Base-by-base conservation (phyloP, 108 stramenopile genomes). In the Fragilaria crotonensis region DNA sequence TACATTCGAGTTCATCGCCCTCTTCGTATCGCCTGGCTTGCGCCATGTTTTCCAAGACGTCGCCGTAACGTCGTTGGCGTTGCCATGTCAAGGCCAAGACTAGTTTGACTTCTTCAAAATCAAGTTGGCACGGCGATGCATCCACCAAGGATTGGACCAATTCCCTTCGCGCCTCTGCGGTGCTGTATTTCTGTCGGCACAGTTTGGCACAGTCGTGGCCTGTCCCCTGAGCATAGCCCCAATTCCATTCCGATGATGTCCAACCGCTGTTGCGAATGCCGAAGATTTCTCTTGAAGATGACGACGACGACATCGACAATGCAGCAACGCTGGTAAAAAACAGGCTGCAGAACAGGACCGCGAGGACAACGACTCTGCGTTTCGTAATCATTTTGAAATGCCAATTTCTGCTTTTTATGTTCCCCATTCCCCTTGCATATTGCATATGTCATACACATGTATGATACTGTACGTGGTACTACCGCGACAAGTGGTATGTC, bases 161-260 rank as follows among this genome's bases (percentile, higher is more conserved):
- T 14, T 54, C 53, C 14, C 36, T 25, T 55, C 89, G 66, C 44
- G 68, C 62, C 27, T 65, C 45, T 19, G 48, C 27, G n/a, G 67
- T 61, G 7, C 48, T 31, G 66, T 79, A 85, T 29, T 63, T 59
- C n/a, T 63, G 66, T 29, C 89, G 70, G 57, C 89, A 85, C 48
- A 90, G 83, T 7, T 61, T 53, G 4, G 89, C 89, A 62, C 85
- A 86, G 48, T 90, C 89, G 54, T 87, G 89, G 25, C 85, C 89
- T 7, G 89, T 90, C 18, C 89, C 85, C 22, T 29, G 48, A 3
- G 83, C 89, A 52, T 47, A 84, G 29, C 89, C 89, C 89, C 89
- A 90, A 45, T 86, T 84, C 89, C 89, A 90, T 32, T 72, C 27
- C 1, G 76, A 57, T 2, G 81, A 80, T 21, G 59, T 73, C 89